Conservation (phyloP, 371 early-diverging fungal genomes). For the Haplosporangium sp. region DNA sequence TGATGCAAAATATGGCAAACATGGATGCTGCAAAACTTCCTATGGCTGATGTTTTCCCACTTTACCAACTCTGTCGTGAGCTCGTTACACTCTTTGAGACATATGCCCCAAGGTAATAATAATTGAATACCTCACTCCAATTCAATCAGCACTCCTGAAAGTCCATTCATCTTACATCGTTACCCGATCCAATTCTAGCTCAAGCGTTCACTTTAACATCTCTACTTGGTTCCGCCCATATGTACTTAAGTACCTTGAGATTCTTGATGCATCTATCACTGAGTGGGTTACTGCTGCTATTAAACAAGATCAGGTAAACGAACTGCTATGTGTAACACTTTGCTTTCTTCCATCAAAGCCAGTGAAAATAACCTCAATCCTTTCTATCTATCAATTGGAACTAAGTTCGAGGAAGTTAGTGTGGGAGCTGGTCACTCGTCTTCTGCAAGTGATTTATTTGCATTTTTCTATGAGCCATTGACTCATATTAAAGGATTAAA, state of each 20-base stretch:
- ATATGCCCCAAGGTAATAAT: conserved; percentile 50
- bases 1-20: conserved; percentile 57
- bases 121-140: no score
- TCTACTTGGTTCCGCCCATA: conserved; percentile 75
- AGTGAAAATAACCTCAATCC: conserved; percentile 1
- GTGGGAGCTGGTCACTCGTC: conserved; percentile 80
- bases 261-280: conserved; percentile 64
- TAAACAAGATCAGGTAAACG: conserved; percentile 68
- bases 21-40: conserved; percentile 55
- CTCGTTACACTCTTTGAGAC: conserved; percentile 44
- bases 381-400: neutral
- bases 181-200: conserved; percentile 5
- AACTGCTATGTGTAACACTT: no score
- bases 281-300: conserved; percentile 76
- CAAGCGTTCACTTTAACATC: conserved; percentile 64
- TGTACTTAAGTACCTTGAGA: conserved; percentile 69
- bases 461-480: conserved; percentile 81
- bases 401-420: conserved; percentile 69
- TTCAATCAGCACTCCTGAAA: neutral
- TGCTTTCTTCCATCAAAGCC: no score
- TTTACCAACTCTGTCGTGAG: conserved; percentile 50
- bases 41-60: conserved; percentile 50
- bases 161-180: neutral
- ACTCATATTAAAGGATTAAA: conserved; percentile 76
- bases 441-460: conserved; percentile 83